Evolutionary conservation across 257 asterid genomes (phyloP), one percentile per base, ranked within the genome.

Genomic region (Linderniella brevidens): DNA sequence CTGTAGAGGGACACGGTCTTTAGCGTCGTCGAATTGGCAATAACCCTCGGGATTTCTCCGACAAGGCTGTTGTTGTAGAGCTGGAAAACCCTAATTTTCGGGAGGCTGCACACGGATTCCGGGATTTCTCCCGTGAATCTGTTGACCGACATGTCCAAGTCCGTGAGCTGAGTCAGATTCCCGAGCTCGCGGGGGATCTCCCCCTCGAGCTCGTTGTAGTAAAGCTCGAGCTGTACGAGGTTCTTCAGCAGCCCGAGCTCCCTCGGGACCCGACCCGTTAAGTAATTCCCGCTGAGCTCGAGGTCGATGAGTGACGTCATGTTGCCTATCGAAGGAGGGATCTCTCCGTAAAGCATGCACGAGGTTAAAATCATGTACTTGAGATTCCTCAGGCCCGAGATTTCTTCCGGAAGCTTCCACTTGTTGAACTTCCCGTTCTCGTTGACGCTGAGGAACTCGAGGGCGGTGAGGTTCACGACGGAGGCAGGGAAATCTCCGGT

Each of bases 71-170:
- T 80, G 66, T 70, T 81, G 71, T 88, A 88, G 11, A 84, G 69
- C 57, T 88, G 98, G 42, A 88, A 56, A 3, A 64, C 75, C 20
- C 37, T 8, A 0, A 88, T 73, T n/a, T 64, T 76, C 0, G 94
- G 98, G 29, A 88, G 85, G 12, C 64, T 57, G 58, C 80, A 78
- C n/a, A 88, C 47, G 10, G 79, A 65, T 4, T 64, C 79, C 0
- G 98, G 96, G 15, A 88, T 69, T 9, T 36, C 42, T 1, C 93
- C 83, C 4, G 47, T 70, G 11, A 88, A 55, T 19, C 57, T 69
- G 66, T 88, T 88, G 10, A 77, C 87, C 0, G 98, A 88, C 68
- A 84, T 64, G 67, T 88, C 98, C 17, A 84, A 37, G 51, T 79
- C 90, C 0, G 35, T 11, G 14, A 88, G 72, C 13, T 46, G 46